These are phyloP conservation scores for Fusarium camptoceras DNA, from an alignment of 2,329 filamentous ascomycete genomes.

Conservation along the genomic window DNA sequence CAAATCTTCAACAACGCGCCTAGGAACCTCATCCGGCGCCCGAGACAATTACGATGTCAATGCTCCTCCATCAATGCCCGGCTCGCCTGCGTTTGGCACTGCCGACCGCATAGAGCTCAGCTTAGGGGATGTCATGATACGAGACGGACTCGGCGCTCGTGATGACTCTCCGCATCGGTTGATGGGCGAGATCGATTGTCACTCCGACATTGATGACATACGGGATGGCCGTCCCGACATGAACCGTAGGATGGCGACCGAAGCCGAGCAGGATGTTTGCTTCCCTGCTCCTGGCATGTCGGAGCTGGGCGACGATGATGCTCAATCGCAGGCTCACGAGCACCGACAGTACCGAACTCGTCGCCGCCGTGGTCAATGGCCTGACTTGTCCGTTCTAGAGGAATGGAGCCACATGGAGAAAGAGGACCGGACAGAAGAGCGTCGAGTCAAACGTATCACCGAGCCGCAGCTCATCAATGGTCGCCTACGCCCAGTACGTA, in stretches of 20 bases:
- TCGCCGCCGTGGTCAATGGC: constrained; percentile 81
- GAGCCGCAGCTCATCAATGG: constrained; percentile 95
- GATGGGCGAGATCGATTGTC: constrained; percentile 49
- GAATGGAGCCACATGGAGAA: constrained; percentile 94
- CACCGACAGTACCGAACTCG: constrained; percentile 55
- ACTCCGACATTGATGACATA: constrained; percentile 46
- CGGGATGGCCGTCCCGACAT: constrained; percentile 48
- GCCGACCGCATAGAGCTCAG: constrained; percentile 64
- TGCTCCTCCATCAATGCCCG: constrained; percentile 75
- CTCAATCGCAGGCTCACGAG: constrained; percentile 59
- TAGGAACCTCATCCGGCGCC: constrained; percentile 49
- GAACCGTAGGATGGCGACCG: constrained; percentile 64
- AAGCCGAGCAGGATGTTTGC: constrained; percentile 89
- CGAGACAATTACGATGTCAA: constrained; percentile 71
- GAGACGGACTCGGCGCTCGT: constrained; percentile 67
- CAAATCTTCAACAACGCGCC: constrained; percentile 62
- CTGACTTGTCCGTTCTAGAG: constrained; percentile 84
- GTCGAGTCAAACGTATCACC: constrained; percentile 89
- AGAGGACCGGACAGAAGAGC: constrained; percentile 80
- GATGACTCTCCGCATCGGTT: constrained; percentile 49
- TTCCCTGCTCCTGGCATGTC: constrained; percentile 81
- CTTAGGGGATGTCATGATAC: constrained; percentile 77
- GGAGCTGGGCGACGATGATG: constrained; percentile 83
- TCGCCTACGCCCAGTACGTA: constrained; percentile 81
- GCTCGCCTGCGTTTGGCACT: constrained; percentile 66